A percentile compares a stretch with the other conserved stretches of the same genome.
Evolutionary conservation across 345 rosid genomes (phyloP).

Genomic region (Aquilaria malaccensis): DNA sequence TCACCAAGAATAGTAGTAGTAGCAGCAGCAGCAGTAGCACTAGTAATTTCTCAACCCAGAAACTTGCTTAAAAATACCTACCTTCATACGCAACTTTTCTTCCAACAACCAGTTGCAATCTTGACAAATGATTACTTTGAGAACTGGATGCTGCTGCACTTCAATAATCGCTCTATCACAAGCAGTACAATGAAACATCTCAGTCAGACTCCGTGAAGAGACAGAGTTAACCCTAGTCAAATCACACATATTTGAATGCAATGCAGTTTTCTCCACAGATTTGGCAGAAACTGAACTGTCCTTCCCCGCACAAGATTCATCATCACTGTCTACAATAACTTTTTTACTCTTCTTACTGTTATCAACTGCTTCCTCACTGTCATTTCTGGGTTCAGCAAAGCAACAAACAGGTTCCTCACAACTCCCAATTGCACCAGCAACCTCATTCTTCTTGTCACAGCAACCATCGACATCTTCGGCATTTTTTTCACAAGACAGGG

Average conservation of each 20-base stretch:
- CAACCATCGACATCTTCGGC: conserved; percentile 19
- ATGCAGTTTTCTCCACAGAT: conserved; percentile 23
- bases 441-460: conserved; percentile 14
- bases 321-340: conserved; percentile 31
- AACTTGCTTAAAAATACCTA: conserved; percentile 19
- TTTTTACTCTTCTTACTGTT: conserved; percentile 42
- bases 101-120: conserved; percentile 71
- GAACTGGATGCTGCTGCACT: conserved; percentile 74
- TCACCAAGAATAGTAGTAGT: no score
- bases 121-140: conserved; percentile 80
- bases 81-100: conserved; percentile 60
- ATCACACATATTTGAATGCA: conserved; percentile 18
- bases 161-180: conserved; percentile 54
- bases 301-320: conserved; percentile 24
- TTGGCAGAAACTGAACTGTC: conserved; percentile 19
- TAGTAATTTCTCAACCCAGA: no score
- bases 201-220: conserved; percentile 24
- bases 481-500: conserved; percentile 13
- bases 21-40: no score
- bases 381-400: conserved; percentile 24
- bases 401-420: conserved; percentile 26
- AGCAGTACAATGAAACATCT: conserved; percentile 65
- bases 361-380: conserved; percentile 25
- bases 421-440: conserved; percentile 21
- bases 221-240: conserved; percentile 14